Conservation (phyloP, 495 filamentous ascomycete species). For the Tetracladium marchalianum region DNA sequence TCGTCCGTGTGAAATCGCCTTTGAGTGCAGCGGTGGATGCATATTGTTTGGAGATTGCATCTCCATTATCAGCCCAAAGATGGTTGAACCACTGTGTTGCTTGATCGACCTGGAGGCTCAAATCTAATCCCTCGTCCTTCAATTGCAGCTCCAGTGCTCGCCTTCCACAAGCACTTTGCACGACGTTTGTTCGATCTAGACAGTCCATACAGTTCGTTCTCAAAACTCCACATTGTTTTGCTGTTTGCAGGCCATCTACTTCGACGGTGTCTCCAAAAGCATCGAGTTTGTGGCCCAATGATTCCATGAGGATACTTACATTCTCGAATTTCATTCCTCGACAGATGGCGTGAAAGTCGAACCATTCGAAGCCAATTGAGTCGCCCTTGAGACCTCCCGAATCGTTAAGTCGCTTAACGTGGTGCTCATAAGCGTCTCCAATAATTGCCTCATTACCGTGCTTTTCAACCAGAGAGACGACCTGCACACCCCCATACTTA, state of each 20-base stretch:
- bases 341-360: slow-evolving; percentile 86
- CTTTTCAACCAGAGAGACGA: slow-evolving; percentile 82
- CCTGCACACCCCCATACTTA: slow-evolving; percentile 65
- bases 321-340: slow-evolving; percentile 97
- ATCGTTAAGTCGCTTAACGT: slow-evolving; percentile 52
- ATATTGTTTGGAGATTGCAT: slow-evolving; percentile 64
- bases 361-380: slow-evolving; percentile 74
- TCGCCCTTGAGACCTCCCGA: slow-evolving; percentile 41
- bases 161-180: slow-evolving; percentile 76
- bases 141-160: slow-evolving; percentile 69
- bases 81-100: slow-evolving; percentile 86
- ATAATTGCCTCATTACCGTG: slow-evolving; percentile 68
- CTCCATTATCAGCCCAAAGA: slow-evolving; percentile 90
- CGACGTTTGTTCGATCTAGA: slow-evolving; percentile 86
- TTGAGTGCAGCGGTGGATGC: slow-evolving; percentile 90
- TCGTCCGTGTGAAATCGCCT: slow-evolving; percentile 86
- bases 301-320: slow-evolving; percentile 65
- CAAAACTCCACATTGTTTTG: slow-evolving; percentile 61
- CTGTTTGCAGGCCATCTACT: slow-evolving; percentile 33
- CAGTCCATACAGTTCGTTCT: slow-evolving; percentile 98
- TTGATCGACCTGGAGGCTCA: slow-evolving; percentile 57
- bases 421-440: slow-evolving; percentile 65
- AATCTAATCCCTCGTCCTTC: slow-evolving; percentile 58
- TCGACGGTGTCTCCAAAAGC: slow-evolving; percentile 54
- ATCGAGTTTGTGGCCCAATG: slow-evolving; percentile 51